Conservation (phyloP, 2,329 filamentous ascomycete genomes). For the Cytospora piceae region DNA sequence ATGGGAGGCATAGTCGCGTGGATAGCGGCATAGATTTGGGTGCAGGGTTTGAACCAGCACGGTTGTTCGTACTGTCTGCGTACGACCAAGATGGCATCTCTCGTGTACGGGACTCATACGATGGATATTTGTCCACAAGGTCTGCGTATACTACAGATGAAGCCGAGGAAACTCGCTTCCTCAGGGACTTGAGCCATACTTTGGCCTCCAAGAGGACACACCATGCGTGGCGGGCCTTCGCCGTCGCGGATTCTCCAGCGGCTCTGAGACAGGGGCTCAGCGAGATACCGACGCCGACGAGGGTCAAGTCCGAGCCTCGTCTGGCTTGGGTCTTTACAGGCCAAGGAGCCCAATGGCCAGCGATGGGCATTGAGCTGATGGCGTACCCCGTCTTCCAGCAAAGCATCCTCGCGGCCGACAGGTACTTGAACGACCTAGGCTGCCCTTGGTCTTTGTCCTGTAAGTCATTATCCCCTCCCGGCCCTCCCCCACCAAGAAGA, state of each 20-base stretch:
- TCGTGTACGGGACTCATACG: slow-evolving; percentile 12
- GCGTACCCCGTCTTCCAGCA: slow-evolving; percentile 23
- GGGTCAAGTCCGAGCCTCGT: slow-evolving; percentile 21
- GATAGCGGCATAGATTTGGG: slow-evolving; percentile 19
- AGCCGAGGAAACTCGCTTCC: slow-evolving; percentile 1
- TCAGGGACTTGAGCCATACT: slow-evolving; percentile 17
- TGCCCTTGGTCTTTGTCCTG: slow-evolving; percentile 25
- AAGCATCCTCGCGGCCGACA: slow-evolving; percentile 27
- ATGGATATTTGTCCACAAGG: slow-evolving; percentile 14
- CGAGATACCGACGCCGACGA: neutral
- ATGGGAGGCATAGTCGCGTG: neutral
- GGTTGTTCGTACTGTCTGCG: slow-evolving; percentile 23
- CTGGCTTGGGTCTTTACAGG: slow-evolving; percentile 31
- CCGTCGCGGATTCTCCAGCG: slow-evolving; percentile 9
- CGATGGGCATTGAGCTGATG: slow-evolving; percentile 34
- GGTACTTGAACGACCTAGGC: slow-evolving; percentile 24
- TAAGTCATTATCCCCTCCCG: neutral
- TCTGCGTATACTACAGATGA: neutral
- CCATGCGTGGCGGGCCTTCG: slow-evolving; percentile 22
- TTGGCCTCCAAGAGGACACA: slow-evolving; percentile 18
- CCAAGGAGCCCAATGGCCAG: slow-evolving; percentile 33
- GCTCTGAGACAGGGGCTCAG: slow-evolving; percentile 5
- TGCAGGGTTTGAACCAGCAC: neutral
- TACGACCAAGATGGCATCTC: slow-evolving; percentile 21
- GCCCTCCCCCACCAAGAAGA: no score